Evolutionary conservation across 148 eudicot species (phyloP), one percentile per base, ranked within the genome.

Genomic region (Gaultheria prostrata): DNA sequence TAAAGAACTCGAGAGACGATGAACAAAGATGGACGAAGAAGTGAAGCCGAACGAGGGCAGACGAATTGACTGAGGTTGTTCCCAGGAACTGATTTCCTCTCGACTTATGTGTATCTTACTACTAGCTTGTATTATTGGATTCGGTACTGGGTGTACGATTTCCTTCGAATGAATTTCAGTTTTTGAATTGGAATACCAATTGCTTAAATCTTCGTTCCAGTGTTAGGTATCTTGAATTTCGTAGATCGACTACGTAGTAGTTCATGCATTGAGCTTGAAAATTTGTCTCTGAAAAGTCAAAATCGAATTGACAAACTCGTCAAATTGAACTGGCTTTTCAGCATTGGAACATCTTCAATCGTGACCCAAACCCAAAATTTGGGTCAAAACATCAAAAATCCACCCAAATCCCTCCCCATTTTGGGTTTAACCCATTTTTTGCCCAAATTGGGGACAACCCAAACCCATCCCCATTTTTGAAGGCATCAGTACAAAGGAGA

Each of bases 41-140:
- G 8, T 35, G 81, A 78, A 32, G 56, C 26, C 8, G n/a, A 30
- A 10, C 65, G 43, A 28, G 2, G 35, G 10, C 65, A 15, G 18
- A 53, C 56, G 9, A 54, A 21, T 59, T 11, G 67, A 56, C n/a
- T 79, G 49, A 56, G 81, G 81, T 35, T 79, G 67, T 56, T 51
- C 26, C 33, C 48, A 35, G 21, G 30, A 33, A 39, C 45, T 48
- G 10, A 11, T 1, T n/a, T 76, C n/a, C 54, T 4, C 10, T 76
- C 48, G 33, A 39, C 43, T 39, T 39, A 0, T 39, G 6, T 39
- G 43, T 39, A 39, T 6, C 43, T 39, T 39, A 39, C 43, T 39
- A 39, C 43, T 39, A 39, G 43, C 43, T 39, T 39, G 15, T 0
- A 24, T 76, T 14, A 39, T 77, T 50, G 80, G 61, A 76, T 49